Conservation (phyloP, 2,329 filamentous ascomycete species). For the Ophioceras dolichostomum region DNA sequence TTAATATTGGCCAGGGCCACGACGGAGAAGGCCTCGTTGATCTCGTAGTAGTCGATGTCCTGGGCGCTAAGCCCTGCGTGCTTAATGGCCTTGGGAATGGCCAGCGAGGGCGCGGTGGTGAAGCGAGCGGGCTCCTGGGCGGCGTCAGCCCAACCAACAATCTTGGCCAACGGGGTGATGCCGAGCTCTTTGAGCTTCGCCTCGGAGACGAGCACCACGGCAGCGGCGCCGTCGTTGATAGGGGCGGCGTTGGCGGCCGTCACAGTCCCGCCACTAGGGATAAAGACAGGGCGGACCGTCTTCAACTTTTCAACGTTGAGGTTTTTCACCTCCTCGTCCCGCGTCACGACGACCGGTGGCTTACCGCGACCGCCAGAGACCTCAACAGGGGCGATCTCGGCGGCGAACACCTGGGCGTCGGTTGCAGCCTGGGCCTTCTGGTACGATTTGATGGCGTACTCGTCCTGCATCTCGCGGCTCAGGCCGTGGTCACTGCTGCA, state of each 20-base stretch:
- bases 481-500: conserved; percentile 77
- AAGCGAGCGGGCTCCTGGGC: conserved; percentile 88
- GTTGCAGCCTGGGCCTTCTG: conserved; percentile 83
- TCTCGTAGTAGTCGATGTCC: conserved; percentile 87
- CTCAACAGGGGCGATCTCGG: conserved; percentile 83
- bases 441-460: conserved; percentile 92
- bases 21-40: conserved; percentile 98
- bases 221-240: conserved; percentile 87
- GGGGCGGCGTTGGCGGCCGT: conserved; percentile 95
- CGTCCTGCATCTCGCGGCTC: conserved; percentile 77
- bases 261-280: conserved; percentile 71
- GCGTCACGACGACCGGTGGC: conserved; percentile 65
- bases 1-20: conserved; percentile 96
- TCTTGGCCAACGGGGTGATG: conserved; percentile 88
- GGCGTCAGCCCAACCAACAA: conserved; percentile 93
- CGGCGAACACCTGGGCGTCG: conserved; percentile 66
- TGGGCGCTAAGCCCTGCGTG: conserved; percentile 73
- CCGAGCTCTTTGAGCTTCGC: conserved; percentile 84
- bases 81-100: conserved; percentile 94
- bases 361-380: conserved; percentile 84
- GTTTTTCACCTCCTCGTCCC: conserved; percentile 95
- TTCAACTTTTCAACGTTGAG: conserved; percentile 75
- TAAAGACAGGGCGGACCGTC: conserved; percentile 73
- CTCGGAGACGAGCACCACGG: conserved; percentile 87
- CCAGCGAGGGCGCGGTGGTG: conserved; percentile 84